phyloP scores from a whole-genome alignment of 371 early-diverging fungal genomes.

The Mucor mucedo region DNA sequence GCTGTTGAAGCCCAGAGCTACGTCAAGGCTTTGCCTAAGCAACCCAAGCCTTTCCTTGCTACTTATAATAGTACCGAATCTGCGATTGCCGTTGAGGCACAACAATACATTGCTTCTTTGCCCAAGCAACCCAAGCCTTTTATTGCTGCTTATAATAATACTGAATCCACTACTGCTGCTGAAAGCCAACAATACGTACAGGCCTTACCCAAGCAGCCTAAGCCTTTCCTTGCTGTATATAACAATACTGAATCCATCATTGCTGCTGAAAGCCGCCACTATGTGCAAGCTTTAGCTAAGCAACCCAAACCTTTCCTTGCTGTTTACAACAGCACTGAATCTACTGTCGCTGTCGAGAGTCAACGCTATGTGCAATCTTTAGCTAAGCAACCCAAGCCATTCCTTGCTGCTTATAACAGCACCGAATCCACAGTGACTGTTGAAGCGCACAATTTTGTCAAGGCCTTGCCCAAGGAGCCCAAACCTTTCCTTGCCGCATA shows the following conservation, averaged over 20 bases:
- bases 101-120: neutral
- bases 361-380: neutral
- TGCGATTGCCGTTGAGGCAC: neutral
- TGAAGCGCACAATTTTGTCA: neutral
- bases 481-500: slow-evolving; percentile 14
- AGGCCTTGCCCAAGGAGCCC: neutral
- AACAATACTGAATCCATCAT: slow-evolving; percentile 11
- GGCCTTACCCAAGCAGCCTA: neutral
- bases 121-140: slow-evolving; percentile 7
- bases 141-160: slow-evolving; percentile 13
- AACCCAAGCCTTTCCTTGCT: slow-evolving; percentile 13
- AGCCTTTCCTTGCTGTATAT: slow-evolving; percentile 18
- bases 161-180: slow-evolving; percentile 1
- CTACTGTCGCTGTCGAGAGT: neutral
- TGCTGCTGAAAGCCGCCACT: neutral
- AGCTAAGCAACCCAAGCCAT: neutral
- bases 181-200: neutral
- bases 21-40: neutral
- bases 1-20: neutral
- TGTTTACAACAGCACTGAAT: slow-evolving; percentile 11
- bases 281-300: neutral
- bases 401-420: neutral
- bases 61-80: slow-evolving; percentile 9
- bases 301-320: slow-evolving; percentile 18
- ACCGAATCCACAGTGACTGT: neutral